These are phyloP conservation scores for Globisporangium solare DNA, from an alignment of 352 stramenopile species.

Conservation along the genomic window DNA sequence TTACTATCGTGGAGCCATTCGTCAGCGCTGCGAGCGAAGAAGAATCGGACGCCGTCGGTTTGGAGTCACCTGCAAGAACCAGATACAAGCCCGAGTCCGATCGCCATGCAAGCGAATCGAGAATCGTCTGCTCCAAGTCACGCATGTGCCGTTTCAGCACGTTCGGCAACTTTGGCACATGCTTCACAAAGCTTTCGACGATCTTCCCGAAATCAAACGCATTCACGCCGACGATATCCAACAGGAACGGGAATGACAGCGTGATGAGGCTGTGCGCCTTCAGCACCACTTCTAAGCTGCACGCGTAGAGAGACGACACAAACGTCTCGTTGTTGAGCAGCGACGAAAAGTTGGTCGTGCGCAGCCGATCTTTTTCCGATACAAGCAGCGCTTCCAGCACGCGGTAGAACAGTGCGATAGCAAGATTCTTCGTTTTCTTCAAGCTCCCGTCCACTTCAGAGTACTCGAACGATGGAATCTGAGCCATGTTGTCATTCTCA, in stretches of 20 bases:
- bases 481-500: slow-evolving; percentile 10
- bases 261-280: slow-evolving; percentile 85
- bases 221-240: slow-evolving; percentile 70
- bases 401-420: slow-evolving; percentile 72
- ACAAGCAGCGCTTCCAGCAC: slow-evolving; percentile 72
- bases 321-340: slow-evolving; percentile 82
- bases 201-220: slow-evolving; percentile 86
- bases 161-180: slow-evolving; percentile 61
- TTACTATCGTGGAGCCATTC: slow-evolving; percentile 12
- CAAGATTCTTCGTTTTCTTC: slow-evolving; percentile 62
- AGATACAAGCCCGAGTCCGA: slow-evolving; percentile 67
- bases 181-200: slow-evolving; percentile 86
- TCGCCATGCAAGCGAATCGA: slow-evolving; percentile 74
- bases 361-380: slow-evolving; percentile 65
- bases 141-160: slow-evolving; percentile 83
- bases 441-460: slow-evolving; percentile 75
- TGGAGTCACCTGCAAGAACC: slow-evolving; percentile 38
- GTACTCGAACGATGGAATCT: slow-evolving; percentile 12
- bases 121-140: slow-evolving; percentile 79
- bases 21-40: slow-evolving; percentile 8
- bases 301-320: slow-evolving; percentile 72
- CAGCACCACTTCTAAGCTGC: slow-evolving; percentile 77
- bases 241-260: slow-evolving; percentile 76
- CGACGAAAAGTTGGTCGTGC: slow-evolving; percentile 69
- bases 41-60: slow-evolving; percentile 3